phyloP scores from a whole-genome alignment of 169 alveolate species.

The Eimeria brunetti region DNA sequence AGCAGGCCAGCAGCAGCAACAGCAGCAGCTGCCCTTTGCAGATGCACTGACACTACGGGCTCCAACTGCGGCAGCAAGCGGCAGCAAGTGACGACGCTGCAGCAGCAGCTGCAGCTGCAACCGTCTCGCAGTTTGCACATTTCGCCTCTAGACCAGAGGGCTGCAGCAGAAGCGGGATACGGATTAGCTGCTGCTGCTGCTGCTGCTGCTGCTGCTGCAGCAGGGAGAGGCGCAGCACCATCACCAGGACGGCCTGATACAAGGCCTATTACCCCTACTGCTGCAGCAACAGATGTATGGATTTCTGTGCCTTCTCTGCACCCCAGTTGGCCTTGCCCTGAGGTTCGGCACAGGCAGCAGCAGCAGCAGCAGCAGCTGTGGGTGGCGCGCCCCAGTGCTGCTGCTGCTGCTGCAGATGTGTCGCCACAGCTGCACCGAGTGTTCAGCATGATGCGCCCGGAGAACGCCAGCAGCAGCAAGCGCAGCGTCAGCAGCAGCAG shows the following conservation, averaged over 20 bases:
- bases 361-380: constrained; percentile 28
- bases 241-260: not conserved
- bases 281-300: constrained; percentile 54
- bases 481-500: constrained; percentile 43
- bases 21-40: not conserved
- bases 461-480: not conserved
- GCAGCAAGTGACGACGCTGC: constrained; percentile 53
- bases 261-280: constrained; percentile 17
- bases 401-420: not conserved
- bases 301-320: not conserved
- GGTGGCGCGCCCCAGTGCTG: not conserved
- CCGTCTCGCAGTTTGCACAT: not conserved
- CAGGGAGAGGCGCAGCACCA: constrained; percentile 30
- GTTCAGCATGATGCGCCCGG: constrained; percentile 35
- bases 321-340: not conserved
- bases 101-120: constrained; percentile 60
- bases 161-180: constrained; percentile 18
- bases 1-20: constrained; percentile 35
- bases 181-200: constrained; percentile 14
- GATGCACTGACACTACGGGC: not conserved
- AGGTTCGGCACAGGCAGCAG: constrained; percentile 11
- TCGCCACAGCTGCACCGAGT: constrained; percentile 36
- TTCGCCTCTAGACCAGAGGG: not conserved
- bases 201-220: not conserved
- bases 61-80: constrained; percentile 56